phyloP scores from a whole-genome alignment of 1,284 basidiomycete species.

The Golubevia sp. region DNA sequence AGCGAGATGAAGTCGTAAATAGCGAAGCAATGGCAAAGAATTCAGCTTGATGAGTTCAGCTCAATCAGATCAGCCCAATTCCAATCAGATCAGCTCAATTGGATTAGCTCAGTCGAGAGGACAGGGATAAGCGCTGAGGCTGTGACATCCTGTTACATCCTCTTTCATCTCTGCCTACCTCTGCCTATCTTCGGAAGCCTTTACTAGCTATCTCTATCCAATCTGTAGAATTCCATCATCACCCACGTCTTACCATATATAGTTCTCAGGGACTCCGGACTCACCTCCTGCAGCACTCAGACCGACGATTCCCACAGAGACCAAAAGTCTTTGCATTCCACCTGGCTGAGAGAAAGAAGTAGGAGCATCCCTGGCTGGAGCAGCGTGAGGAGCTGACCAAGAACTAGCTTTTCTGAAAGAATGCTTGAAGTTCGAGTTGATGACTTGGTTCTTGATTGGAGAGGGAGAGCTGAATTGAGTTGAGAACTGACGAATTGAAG shows the following conservation, averaged over 20 bases:
- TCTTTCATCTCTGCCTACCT: neutral
- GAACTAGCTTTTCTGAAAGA: conserved; percentile 20
- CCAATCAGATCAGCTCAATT: neutral
- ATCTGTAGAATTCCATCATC: too few relatives aligned
- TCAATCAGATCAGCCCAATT: neutral
- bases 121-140: conserved; percentile 21
- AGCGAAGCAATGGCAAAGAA: neutral
- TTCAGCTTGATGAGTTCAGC: neutral
- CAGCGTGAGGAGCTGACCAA: conserved; percentile 29
- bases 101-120: conserved; percentile 19
- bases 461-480: too few relatives aligned
- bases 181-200: too few relatives aligned
- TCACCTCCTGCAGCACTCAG: neutral
- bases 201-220: too few relatives aligned
- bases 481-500: conserved; percentile 29
- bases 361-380: conserved; percentile 31
- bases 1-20: neutral
- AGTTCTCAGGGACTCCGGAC: too few relatives aligned
- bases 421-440: conserved; percentile 4
- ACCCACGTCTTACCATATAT: too few relatives aligned
- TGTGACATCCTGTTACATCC: conserved; percentile 1
- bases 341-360: conserved; percentile 31
- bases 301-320: neutral
- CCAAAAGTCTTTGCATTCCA: conserved; percentile 40
- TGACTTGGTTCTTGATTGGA: conserved; percentile 18